A percentile compares a stretch with the other conserved stretches of the same genome.
phyloP scores from a whole-genome alignment of 352 stramenopile genomes.

The Thraustochytrium striatum region DNA sequence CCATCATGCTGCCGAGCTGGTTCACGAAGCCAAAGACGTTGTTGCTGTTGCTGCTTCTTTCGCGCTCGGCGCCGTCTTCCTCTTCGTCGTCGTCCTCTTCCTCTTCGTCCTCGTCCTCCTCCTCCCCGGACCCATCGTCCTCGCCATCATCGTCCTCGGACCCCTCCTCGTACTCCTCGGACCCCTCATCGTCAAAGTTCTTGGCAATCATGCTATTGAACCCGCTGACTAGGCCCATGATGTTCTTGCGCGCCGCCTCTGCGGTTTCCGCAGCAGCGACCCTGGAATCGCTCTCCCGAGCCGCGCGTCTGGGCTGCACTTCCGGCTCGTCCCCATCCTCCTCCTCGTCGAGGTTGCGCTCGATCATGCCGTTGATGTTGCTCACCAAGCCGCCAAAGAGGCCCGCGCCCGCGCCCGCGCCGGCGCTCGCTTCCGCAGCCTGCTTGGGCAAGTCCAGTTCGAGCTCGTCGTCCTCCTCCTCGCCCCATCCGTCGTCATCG shows the following conservation, averaged over 20 bases:
- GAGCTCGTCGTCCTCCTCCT: slow-evolving; percentile 6
- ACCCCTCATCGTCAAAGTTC: neutral
- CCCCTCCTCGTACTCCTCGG: neutral
- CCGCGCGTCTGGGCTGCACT: neutral
- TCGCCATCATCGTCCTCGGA: neutral
- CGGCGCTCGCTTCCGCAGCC: neutral
- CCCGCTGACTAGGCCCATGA: neutral
- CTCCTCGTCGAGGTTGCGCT: neutral
- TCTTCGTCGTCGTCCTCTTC: neutral
- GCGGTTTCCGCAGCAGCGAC: neutral
- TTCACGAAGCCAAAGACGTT: slow-evolving; percentile 22
- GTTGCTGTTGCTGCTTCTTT: neutral
- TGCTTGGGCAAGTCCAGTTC: neutral
- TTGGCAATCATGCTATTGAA: neutral
- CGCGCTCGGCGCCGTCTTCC: neutral
- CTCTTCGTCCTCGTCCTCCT: neutral
- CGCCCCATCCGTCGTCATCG: neutral
- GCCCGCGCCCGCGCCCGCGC: neutral
- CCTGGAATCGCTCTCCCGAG: neutral
- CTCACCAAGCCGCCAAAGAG: neutral
- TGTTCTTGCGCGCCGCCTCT: neutral
- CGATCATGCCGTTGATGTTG: neutral
- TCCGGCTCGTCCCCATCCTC: neutral
- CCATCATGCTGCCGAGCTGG: slow-evolving; percentile 25
- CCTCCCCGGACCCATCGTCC: neutral